Base-by-base conservation (phyloP, 768 basidiomycete species). In the Chalciporus piperatus region DNA sequence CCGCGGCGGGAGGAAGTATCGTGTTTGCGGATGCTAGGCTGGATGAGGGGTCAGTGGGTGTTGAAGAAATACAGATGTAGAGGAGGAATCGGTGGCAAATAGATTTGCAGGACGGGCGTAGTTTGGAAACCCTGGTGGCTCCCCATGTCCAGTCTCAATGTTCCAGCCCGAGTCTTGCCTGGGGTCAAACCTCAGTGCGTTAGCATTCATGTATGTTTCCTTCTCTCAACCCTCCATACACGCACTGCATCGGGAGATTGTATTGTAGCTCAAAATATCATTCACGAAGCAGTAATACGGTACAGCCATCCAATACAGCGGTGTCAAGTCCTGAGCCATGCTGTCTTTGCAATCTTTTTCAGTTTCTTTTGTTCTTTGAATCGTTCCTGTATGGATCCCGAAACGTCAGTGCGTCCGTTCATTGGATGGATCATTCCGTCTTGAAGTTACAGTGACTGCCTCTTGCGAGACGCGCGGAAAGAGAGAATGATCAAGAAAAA, bases 271-370 rank as follows among this genome's bases (percentile, higher is more conserved):
- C 25, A n/a, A 40, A 47, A 35, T 50, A 41, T 33, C 17, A 45
- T 45, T 48, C 19, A 32, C 8, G 12, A 17, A 53, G n/a, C 13
- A 45, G 20, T 30, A 19, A 13, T 55, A 46, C 4, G 20, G 47
- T 45, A 48, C 56, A 57, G 19, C 37, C 27, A 43, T 43, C 16
- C 28, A n/a, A 3, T 43, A 43, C 27, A 28, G 23, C 42, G 14
- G 27, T 14, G 20, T 64, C 60, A 64, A 2, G 84, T 87, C 65
- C 90, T 82, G 60, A 92, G 65, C 90, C 89, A 92, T 9, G 90
- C 90, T 1, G 89, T 92, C 74, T 91, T 92, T 35, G 89, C 88
- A 9, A 91, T 82, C 72, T 92, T 92, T 75, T 92, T 92, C 63
- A 74, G 70, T 57, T 71, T 77, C 68, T 92, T 92, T 73, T 89